phyloP scores from a whole-genome alignment of 345 rosid genomes.

The Toxicodendron radicans region DNA sequence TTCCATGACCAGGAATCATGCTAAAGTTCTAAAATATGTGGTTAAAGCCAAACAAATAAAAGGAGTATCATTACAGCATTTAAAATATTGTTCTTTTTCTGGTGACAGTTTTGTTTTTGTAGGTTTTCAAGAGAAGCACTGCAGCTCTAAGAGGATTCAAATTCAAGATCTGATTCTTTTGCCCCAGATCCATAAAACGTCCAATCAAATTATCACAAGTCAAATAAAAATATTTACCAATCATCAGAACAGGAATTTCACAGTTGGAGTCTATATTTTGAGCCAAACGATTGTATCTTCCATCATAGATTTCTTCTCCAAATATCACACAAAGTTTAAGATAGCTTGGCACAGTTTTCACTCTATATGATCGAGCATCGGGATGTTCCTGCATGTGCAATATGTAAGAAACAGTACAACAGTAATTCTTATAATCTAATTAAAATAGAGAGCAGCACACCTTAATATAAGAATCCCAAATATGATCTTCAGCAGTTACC shows the following conservation, averaged over 20 bases:
- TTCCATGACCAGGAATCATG: neutral
- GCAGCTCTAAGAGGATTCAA: neutral
- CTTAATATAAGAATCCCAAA: slow-evolving; percentile 73
- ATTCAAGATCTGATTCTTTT: neutral
- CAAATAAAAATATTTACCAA: slow-evolving; percentile 43
- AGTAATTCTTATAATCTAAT: slow-evolving; percentile 7
- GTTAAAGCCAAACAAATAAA: no score
- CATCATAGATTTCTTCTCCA: slow-evolving; percentile 58
- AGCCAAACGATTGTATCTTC: slow-evolving; percentile 71
- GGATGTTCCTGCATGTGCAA: slow-evolving; percentile 64
- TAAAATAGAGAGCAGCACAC: slow-evolving; percentile 34
- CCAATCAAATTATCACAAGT: slow-evolving; percentile 8
- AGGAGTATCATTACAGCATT: neutral
- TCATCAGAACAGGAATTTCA: slow-evolving; percentile 40
- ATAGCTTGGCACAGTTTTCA: slow-evolving; percentile 75
- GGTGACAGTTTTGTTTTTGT: neutral
- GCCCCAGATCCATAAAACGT: neutral
- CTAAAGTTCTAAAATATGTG: neutral
- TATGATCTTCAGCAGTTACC: slow-evolving; percentile 72
- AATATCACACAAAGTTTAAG: slow-evolving; percentile 71
- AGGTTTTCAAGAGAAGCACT: neutral
- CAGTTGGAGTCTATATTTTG: slow-evolving; percentile 38
- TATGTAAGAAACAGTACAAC: slow-evolving; percentile 28
- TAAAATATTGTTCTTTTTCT: neutral
- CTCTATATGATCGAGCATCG: slow-evolving; percentile 80